phyloP scores from a whole-genome alignment of 108 stramenopile species.

The Poteriospumella lacustris region DNA sequence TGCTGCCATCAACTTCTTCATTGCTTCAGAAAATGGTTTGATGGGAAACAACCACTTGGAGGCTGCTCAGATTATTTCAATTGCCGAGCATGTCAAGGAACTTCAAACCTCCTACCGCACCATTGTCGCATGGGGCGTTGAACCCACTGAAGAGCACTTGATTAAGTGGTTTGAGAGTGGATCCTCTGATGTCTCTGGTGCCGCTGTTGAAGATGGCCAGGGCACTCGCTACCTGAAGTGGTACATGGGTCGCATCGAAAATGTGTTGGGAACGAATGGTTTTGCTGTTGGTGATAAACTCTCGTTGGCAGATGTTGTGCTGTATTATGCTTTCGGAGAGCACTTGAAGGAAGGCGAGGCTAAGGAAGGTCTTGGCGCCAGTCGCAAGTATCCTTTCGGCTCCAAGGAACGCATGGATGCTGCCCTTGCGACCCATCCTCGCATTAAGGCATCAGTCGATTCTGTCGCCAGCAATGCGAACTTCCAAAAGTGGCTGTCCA shows the following conservation, averaged over 20 bases:
- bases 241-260: conserved; percentile 5
- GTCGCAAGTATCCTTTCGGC: background rate
- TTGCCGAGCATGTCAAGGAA: conserved; percentile 4
- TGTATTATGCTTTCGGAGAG: conserved; percentile 3
- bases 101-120: background rate
- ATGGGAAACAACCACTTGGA: conserved; percentile 1
- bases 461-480: conserved; percentile 4
- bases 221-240: background rate
- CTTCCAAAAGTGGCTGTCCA: background rate
- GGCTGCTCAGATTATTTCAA: background rate
- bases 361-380: background rate
- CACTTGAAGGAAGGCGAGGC: background rate
- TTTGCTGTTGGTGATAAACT: conserved; percentile 5
- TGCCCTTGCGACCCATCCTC: background rate
- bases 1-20: conserved; percentile 9
- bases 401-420: conserved; percentile 15
- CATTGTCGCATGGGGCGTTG: background rate
- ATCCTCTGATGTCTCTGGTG: background rate
- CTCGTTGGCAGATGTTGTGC: conserved; percentile 1
- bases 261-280: background rate
- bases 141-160: background rate
- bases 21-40: conserved; percentile 7
- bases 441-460: background rate
- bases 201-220: background rate
- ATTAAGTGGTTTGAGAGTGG: conserved; percentile 12